Conservation (phyloP, 176 grass and related monocot species). For the Ampelocalamus luodianensis region DNA sequence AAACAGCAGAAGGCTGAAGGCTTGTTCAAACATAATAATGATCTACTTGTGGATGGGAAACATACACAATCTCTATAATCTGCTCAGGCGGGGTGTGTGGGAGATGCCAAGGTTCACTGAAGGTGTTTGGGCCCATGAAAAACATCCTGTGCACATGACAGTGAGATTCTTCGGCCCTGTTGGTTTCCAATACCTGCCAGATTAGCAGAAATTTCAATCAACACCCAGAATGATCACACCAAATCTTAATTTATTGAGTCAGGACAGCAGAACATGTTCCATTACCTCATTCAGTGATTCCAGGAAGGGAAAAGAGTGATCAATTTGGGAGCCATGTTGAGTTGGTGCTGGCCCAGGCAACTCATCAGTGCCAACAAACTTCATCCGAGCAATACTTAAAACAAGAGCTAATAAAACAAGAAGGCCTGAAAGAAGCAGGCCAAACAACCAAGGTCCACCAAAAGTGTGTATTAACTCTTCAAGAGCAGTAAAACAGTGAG, state of each 20-base stretch:
- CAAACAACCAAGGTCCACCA: conserved; percentile 96
- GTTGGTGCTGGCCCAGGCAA: conserved; percentile 89
- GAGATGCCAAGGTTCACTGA: conserved; percentile 95
- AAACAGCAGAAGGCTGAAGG: conserved; percentile 3
- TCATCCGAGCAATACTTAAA: conserved; percentile 97
- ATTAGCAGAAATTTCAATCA: conserved; percentile 47
- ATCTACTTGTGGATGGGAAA: conserved; percentile 21
- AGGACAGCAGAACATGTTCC: conserved; percentile 27
- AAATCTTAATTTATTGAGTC: not conserved
- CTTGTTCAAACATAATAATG: conserved; percentile 25
- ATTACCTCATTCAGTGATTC: conserved; percentile 95
- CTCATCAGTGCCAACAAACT: conserved; percentile 92
- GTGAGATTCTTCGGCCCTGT: conserved; percentile 91
- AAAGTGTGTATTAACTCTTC: conserved; percentile 97
- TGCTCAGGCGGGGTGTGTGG: conserved; percentile 81
- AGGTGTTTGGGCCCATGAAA: conserved; percentile 98
- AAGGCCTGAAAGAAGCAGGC: conserved; percentile 88
- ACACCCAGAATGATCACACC: not conserved
- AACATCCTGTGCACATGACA: conserved; percentile 93
- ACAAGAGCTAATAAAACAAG: conserved; percentile 92
- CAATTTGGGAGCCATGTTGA: conserved; percentile 92
- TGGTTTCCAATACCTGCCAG: conserved; percentile 88
- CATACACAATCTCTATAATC: conserved; percentile 93
- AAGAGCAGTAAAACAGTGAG: conserved; percentile 93
- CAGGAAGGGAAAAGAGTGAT: conserved; percentile 95